Conservation (phyloP, 495 filamentous ascomycete species). For the Aspergillus hancockii region DNA sequence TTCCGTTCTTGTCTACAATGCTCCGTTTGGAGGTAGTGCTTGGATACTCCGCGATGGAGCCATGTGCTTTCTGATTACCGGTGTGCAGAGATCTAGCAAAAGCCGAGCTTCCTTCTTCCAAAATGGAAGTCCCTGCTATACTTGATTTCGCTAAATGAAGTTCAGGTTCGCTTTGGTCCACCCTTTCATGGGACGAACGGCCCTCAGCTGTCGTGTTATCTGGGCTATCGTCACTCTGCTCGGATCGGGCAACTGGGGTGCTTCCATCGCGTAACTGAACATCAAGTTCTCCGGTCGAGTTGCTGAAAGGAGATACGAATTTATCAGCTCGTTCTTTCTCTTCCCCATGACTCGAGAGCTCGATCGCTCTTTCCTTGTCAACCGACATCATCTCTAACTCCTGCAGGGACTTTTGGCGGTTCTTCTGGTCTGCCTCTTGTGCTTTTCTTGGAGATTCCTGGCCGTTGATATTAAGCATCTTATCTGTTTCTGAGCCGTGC, state of each 20-base stretch:
- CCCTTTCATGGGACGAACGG: background rate
- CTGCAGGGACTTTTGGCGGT: background rate
- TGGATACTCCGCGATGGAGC: slow-evolving; percentile 1
- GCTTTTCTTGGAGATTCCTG: background rate
- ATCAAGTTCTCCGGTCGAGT: background rate
- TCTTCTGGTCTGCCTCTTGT: background rate
- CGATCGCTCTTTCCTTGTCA: background rate
- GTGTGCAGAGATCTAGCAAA: background rate
- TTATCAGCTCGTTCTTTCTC: background rate
- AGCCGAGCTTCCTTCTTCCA: background rate
- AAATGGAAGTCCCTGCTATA: background rate
- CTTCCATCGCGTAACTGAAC: background rate
- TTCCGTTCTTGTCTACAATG: slow-evolving; percentile 35
- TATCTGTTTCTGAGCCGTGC: background rate
- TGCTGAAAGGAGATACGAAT: background rate
- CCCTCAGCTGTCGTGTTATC: background rate
- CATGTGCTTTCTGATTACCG: background rate
- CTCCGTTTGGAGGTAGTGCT: slow-evolving; percentile 14
- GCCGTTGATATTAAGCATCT: background rate
- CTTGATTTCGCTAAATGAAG: background rate
- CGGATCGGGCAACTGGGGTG: background rate
- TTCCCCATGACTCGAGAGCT: background rate
- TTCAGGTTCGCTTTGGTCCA: background rate
- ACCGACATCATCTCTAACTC: background rate
- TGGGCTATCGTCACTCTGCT: background rate